These are phyloP conservation scores for Erythrobasidium hasegawianum DNA, from an alignment of 1,284 basidiomycete species.

Conservation along the genomic window DNA sequence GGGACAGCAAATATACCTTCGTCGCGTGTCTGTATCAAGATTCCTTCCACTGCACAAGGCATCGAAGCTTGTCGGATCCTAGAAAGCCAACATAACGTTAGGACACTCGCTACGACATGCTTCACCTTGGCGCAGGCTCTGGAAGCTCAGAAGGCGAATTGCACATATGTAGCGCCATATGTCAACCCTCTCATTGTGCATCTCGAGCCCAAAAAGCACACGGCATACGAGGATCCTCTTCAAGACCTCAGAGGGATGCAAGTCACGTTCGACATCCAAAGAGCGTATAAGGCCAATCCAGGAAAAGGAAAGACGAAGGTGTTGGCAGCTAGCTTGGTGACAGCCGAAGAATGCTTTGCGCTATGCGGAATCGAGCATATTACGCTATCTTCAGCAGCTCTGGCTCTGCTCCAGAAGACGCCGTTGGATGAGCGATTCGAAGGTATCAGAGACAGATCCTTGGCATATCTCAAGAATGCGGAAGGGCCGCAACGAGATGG, in stretches of 20 bases:
- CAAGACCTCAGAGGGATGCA: slow-evolving; percentile 41
- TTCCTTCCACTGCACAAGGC: slow-evolving; percentile 46
- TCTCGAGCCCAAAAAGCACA: slow-evolving; percentile 41
- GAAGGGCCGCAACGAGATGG: background rate
- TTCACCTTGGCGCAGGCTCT: slow-evolving; percentile 46
- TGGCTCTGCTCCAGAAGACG: slow-evolving; percentile 37
- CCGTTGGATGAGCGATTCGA: slow-evolving; percentile 36
- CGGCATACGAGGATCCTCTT: slow-evolving; percentile 37
- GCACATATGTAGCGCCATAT: slow-evolving; percentile 46
- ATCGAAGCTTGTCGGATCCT: slow-evolving; percentile 44
- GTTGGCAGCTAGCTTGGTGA: slow-evolving; percentile 43
- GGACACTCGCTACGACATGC: slow-evolving; percentile 46
- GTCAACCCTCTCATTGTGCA: slow-evolving; percentile 48
- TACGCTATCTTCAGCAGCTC: slow-evolving; percentile 39
- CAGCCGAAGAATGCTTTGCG: slow-evolving; percentile 40
- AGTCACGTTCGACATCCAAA: slow-evolving; percentile 41
- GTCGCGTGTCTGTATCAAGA: slow-evolving; percentile 48
- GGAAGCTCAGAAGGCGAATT: slow-evolving; percentile 45
- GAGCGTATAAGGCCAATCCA: slow-evolving; percentile 32
- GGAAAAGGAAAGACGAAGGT: slow-evolving; percentile 38
- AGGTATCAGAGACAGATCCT: slow-evolving; percentile 36
- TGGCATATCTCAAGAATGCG: slow-evolving; percentile 35
- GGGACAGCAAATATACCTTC: slow-evolving; percentile 32
- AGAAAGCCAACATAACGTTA: slow-evolving; percentile 41
- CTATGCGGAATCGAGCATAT: slow-evolving; percentile 41